phyloP scores from a whole-genome alignment of 192 early-diverging fungal species.

The Mortierella claussenii region DNA sequence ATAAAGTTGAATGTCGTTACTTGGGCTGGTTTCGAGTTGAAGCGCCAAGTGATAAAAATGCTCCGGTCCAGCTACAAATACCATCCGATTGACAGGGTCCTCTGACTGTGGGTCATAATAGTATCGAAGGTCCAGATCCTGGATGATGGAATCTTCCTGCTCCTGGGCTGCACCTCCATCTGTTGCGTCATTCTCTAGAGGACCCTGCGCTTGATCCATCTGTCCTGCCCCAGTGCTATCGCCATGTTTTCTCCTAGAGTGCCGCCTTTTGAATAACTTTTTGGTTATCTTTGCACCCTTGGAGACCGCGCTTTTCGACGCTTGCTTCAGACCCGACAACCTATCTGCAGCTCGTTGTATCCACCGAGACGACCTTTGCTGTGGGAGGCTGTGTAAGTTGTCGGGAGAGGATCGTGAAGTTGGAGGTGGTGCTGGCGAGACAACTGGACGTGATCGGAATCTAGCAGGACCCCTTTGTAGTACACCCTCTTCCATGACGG shows the following conservation, averaged over 20 bases:
- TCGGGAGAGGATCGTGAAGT: background rate
- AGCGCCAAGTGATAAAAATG: conserved; percentile 46
- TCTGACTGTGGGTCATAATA: conserved; percentile 22
- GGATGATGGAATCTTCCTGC: background rate
- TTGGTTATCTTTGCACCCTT: background rate
- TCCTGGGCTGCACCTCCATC: background rate
- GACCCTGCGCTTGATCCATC: background rate
- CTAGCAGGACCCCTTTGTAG: no score
- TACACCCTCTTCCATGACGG: no score
- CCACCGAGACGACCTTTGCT: background rate
- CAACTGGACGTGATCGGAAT: background rate
- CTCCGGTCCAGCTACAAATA: conserved; percentile 39
- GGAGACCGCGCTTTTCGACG: background rate
- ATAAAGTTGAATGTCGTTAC: conserved; percentile 48
- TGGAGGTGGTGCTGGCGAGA: background rate
- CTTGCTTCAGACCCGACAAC: background rate
- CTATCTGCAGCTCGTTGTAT: background rate
- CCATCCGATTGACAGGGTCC: conserved; percentile 20
- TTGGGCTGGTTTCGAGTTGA: conserved; percentile 40
- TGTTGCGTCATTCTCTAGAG: background rate
- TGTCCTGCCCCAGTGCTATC: no score
- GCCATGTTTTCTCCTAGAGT: background rate
- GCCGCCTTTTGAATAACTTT: background rate
- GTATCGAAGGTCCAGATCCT: conserved; percentile 24
- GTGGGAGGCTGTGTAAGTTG: background rate